Percentiles rank a stretch among this genome's conserved stretches.
Conservation (phyloP, 306 rosid species). For the Hylodesmum podocarpum region DNA sequence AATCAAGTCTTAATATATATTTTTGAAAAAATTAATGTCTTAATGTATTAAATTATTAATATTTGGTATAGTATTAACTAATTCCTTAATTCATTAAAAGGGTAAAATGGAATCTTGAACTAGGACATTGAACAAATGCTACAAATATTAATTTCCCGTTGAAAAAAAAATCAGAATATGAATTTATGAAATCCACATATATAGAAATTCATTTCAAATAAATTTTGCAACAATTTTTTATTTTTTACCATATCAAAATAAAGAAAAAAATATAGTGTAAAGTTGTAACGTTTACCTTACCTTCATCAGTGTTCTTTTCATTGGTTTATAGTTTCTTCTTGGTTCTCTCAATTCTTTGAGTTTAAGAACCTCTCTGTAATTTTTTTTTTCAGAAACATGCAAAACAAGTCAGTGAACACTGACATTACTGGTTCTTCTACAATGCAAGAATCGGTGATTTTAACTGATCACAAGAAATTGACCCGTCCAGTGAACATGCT, state of each 20-base stretch:
- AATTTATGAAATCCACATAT: too few relatives aligned
- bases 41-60: too few relatives aligned
- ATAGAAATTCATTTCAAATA: not conserved
- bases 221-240: not conserved
- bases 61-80: too few relatives aligned
- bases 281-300: not conserved
- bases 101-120: not conserved
- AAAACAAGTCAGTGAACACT: not conserved
- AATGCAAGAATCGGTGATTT: too few relatives aligned
- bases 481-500: not conserved
- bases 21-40: too few relatives aligned
- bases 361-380: not conserved
- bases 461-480: not conserved
- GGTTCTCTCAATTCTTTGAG: not conserved
- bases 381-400: not conserved
- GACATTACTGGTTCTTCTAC: not conserved
- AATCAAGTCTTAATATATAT: too few relatives aligned
- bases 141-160: not conserved
- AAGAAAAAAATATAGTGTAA: not conserved
- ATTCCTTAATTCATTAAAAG: not conserved
- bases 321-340: not conserved
- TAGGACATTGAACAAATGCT: not conserved
- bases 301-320: too few relatives aligned
- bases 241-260: not conserved
- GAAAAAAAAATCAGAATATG: not conserved